Evolutionary conservation across 2,329 filamentous ascomycete genomes (phyloP).

Genomic region (Sporothrix protearum): DNA sequence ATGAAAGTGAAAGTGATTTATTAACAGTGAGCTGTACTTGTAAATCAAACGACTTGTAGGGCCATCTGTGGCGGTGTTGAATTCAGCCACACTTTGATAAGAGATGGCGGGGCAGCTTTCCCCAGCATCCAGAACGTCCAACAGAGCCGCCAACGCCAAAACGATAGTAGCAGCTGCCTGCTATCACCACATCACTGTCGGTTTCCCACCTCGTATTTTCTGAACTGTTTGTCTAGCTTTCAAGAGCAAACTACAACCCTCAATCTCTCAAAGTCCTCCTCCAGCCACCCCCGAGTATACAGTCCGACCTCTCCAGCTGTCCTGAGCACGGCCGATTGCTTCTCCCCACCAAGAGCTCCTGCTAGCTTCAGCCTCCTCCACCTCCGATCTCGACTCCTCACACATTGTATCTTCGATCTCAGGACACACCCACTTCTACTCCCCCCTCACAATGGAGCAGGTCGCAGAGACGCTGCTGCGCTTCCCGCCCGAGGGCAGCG

Average conservation of each 20-base stretch:
- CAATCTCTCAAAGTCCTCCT: neutral
- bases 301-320: neutral
- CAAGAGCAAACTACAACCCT: too few relatives aligned
- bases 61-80: neutral
- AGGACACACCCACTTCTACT: neutral
- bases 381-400: neutral
- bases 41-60: neutral
- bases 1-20: neutral
- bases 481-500: slow-evolving; percentile 39
- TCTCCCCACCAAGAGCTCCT: neutral
- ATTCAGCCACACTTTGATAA: slow-evolving; percentile 3
- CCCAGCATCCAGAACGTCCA: slow-evolving; percentile 1
- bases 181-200: neutral
- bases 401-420: too few relatives aligned
- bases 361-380: neutral
- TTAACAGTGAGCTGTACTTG: neutral
- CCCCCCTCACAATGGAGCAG: slow-evolving; percentile 37
- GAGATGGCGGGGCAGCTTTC: slow-evolving; percentile 11
- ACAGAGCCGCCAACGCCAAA: neutral
- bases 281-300: too few relatives aligned
- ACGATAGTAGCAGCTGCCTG: slow-evolving; percentile 12
- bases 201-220: neutral
- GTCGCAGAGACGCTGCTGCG: slow-evolving; percentile 40
- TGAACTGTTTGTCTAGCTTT: neutral
- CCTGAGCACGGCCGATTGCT: neutral